A percentile compares a stretch with the other conserved stretches of the same genome.
Evolutionary conservation across 148 eudicot species (phyloP).

Genomic region (Nepenthes mirabilis): DNA sequence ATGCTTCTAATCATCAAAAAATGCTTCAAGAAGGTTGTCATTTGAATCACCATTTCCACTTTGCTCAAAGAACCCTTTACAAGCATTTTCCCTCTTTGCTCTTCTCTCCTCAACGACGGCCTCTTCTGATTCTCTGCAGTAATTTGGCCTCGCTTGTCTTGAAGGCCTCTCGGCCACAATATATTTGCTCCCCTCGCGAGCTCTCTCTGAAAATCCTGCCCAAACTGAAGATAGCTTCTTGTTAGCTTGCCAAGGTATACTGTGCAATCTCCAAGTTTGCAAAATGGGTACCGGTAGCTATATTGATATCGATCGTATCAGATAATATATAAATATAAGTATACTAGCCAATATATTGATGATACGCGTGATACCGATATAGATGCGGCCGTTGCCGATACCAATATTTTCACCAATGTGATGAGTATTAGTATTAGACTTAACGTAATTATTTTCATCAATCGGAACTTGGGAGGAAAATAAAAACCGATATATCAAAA

Average conservation of each 20-base stretch:
- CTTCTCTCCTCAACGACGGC: constrained; percentile 61
- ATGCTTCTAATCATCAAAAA: constrained; percentile 29
- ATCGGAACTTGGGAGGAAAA: too few relatives aligned
- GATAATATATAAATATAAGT: too few relatives aligned
- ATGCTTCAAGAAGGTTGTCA: constrained; percentile 47
- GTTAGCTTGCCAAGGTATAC: neutral
- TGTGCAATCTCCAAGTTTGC: neutral
- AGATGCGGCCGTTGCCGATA: too few relatives aligned
- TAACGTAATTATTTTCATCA: too few relatives aligned
- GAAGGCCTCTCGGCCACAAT: constrained; percentile 76
- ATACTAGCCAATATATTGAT: too few relatives aligned
- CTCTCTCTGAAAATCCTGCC: constrained; percentile 93
- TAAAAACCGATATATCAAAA: too few relatives aligned
- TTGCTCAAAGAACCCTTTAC: constrained; percentile 58
- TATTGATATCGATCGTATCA: too few relatives aligned
- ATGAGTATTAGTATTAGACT: too few relatives aligned
- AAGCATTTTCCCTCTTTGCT: constrained; percentile 50
- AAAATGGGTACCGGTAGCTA: too few relatives aligned
- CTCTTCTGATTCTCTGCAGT: constrained; percentile 60
- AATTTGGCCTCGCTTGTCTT: constrained; percentile 38
- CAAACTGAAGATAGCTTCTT: constrained; percentile 41
- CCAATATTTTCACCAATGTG: too few relatives aligned
- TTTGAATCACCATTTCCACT: constrained; percentile 31
- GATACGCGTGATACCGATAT: too few relatives aligned
- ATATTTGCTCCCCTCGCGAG: constrained; percentile 83